Evolutionary conservation across 78 protist genomes (phyloP), one percentile per base, ranked within the genome.

Genomic region (Chrysochromulina tobinii): DNA sequence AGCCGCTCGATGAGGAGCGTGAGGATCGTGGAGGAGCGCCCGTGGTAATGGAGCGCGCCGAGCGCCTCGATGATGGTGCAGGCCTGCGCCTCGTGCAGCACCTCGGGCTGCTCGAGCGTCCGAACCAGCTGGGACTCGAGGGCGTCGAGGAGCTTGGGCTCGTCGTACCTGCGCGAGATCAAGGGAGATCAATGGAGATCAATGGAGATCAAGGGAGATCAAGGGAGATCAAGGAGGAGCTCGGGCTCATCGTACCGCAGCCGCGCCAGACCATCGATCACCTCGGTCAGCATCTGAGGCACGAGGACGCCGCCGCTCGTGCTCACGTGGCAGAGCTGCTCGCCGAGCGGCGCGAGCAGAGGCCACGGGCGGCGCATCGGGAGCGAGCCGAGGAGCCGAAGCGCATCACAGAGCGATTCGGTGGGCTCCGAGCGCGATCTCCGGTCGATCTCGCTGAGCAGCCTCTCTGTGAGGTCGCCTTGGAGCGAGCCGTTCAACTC

Each of bases 71-170:
- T 27, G 18, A 18, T 12, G 51, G 25, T 12, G 55, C n/a, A 3
- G 53, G 79, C 79, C 79, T 69, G 79, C 79, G 79, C 79, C 51
- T 69, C 79, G 79, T 69, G 79, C 79, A 69, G 23, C 38, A 7
- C 79, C 14, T 11, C 38, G 38, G 38, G 38, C 12, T 12, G 79
- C n/a, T 69, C 79, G 53, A 69, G 79, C 3, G 38, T 15, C 51
- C 27, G n/a, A 51, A 2, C 38, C 51, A 69, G n/a, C 12, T 4
- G 51, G 23, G 50, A 2, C 51, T 69, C 79, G 51, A n/a, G 12
- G 14, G 79, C 51, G 18, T 3, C 79, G 55, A 69, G 55, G 53
- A 38, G n/a, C 50, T 3, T 3, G 55, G 38, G 27, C 23, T 5
- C 6, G 51, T 69, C 79, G 23, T 14, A 38, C 38, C 38, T 38